These are phyloP conservation scores for Kockovaella imperatae DNA, from an alignment of 768 basidiomycete genomes.

Conservation along the genomic window DNA sequence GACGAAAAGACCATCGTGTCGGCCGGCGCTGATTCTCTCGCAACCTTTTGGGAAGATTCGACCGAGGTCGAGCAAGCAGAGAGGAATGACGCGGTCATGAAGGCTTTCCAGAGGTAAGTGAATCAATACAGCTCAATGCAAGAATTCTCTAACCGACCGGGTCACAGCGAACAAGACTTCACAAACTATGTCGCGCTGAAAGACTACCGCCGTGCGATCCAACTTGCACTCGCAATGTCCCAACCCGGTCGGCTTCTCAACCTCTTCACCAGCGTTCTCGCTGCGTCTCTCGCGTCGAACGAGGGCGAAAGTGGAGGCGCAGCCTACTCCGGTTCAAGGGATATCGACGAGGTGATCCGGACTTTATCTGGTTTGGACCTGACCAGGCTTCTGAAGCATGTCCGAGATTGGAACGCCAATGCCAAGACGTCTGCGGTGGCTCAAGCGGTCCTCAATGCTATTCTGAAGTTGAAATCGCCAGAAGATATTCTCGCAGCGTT, in stretches of 20 bases:
- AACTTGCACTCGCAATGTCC: slow-evolving; percentile 83
- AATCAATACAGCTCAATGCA: neutral
- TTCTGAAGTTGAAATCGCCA: slow-evolving; percentile 67
- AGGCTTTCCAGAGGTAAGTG: slow-evolving; percentile 71
- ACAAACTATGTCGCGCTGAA: slow-evolving; percentile 76
- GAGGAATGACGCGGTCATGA: slow-evolving; percentile 63
- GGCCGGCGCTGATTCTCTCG: slow-evolving; percentile 89
- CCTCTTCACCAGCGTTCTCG: slow-evolving; percentile 63
- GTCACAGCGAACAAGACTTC: slow-evolving; percentile 87
- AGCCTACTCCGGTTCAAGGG: slow-evolving; percentile 56
- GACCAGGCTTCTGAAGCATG: slow-evolving; percentile 67
- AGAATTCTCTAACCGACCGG: too few species aligned
- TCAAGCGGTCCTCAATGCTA: slow-evolving; percentile 70
- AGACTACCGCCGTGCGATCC: slow-evolving; percentile 84
- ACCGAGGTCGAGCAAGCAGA: slow-evolving; percentile 74
- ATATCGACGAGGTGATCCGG: slow-evolving; percentile 75
- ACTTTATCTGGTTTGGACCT: slow-evolving; percentile 66
- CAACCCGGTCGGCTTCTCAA: slow-evolving; percentile 78
- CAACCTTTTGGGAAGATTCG: slow-evolving; percentile 94
- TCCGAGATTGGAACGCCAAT: slow-evolving; percentile 90
- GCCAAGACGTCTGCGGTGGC: slow-evolving; percentile 79
- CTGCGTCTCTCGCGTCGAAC: slow-evolving; percentile 10
- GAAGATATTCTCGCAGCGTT: slow-evolving; percentile 70
- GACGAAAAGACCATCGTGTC: slow-evolving; percentile 83
- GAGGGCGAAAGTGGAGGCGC: slow-evolving; percentile 8